Base-by-base conservation (phyloP, 2,329 filamentous ascomycete species). In the Calonectria pteridis region DNA sequence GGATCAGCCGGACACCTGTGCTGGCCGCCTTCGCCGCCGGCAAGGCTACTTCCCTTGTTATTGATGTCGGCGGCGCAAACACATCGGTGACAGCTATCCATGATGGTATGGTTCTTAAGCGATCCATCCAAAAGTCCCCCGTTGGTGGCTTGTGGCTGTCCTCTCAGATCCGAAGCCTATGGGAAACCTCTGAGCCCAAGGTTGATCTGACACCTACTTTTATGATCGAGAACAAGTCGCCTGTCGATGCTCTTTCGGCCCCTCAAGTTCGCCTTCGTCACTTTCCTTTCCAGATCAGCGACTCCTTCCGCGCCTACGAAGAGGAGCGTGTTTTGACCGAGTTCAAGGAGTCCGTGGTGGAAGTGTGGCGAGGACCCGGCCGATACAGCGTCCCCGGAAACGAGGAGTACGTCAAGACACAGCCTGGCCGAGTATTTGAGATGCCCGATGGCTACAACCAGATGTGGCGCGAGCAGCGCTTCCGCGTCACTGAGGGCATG, bases 371-470 rank as follows among this genome's bases (percentile, higher is more conserved):
- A 31, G 95, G 95, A 0, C 94, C 94, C 0, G 93, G 93, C 73
- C 90, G 92, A 74, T 92, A 95, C 80, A 84, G 84, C 51, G 85
- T 84, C 77, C 90, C 86, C 28, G 92, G 93, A 46, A 97, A 96
- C 82, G 92, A 97, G 82, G 96, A 98, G 51, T 88, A 92, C 62
- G 93, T 93, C 72, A 93, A 91, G 83, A 89, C 86, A 55, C 92
- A 93, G 76, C 94, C 95, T 0, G 94, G 95, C 50, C 93, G 95
- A 67, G 94, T 97, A 14, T 99, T 98, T 81, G 97, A 99, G 87
- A 97, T 99, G 91, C 97, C 97, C 13, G 95, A 98, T 82, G 97
- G 97, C 65, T 96, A 94, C 87, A 99, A 98, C 87, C 94, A 98
- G 84, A 94, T 98, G 85, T 99, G 98, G 88, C 93, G 94, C 75